Conservation (phyloP, 495 filamentous ascomycete species). For the Talaromyces nanjingensis region DNA sequence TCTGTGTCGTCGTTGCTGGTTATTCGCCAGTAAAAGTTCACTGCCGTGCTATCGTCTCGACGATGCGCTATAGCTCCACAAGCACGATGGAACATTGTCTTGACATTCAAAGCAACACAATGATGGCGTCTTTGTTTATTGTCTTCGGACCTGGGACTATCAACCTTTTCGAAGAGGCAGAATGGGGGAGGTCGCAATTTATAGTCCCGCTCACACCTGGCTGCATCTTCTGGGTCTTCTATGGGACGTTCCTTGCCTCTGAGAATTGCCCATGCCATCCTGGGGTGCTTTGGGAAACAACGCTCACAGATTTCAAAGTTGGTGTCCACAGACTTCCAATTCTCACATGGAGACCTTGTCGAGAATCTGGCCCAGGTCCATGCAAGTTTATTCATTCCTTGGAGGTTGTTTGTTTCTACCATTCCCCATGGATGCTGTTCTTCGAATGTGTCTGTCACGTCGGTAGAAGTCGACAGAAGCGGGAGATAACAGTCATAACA, state of each 20-base stretch:
- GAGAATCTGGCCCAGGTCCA: constrained; percentile 3
- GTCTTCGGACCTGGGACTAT: constrained; percentile 3
- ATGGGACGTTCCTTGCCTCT: constrained; percentile 11
- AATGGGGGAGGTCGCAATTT: constrained; percentile 44
- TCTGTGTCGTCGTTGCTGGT: constrained; percentile 22
- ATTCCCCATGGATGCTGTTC: not conserved
- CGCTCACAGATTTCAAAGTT: constrained; percentile 16
- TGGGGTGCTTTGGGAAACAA: constrained; percentile 39
- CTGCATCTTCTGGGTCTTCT: constrained; percentile 40
- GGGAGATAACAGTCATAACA: constrained; percentile 9
- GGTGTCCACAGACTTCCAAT: not conserved
- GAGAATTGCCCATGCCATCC: constrained; percentile 29
- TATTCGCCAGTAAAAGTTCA: constrained; percentile 43
- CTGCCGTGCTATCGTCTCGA: constrained; percentile 6
- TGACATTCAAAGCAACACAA: constrained; percentile 47
- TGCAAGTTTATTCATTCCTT: not conserved
- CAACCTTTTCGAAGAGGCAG: constrained; percentile 30
- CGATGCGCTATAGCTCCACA: constrained; percentile 16
- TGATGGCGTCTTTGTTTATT: constrained; percentile 22
- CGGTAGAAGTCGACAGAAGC: not conserved
- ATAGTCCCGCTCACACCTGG: constrained; percentile 36
- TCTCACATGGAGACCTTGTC: constrained; percentile 2
- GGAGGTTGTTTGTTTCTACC: not conserved
- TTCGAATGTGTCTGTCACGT: not conserved
- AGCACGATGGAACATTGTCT: constrained; percentile 51